Evolutionary conservation across 495 filamentous ascomycete genomes (phyloP), one percentile per base, ranked within the genome.

Genomic region (Penicillium chermesinum): DNA sequence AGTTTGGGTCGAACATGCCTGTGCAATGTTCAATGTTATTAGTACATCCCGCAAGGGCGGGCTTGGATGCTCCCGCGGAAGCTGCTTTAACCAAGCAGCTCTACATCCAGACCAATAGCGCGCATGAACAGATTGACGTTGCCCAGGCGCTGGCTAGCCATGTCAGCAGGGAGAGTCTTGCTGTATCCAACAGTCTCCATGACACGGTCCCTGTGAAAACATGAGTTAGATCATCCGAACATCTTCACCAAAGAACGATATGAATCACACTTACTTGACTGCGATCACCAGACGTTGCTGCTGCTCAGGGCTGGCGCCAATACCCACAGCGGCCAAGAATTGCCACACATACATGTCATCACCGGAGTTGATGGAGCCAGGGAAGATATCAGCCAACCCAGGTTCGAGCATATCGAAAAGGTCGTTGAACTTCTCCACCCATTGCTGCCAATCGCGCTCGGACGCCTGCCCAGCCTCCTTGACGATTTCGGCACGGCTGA

Each of bases 41-140:
- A 30, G 25, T 30, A 30, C 25, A 30, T 30, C 5, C 25, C 25
- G 25, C 25, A 30, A 30, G 10, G 10, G 25, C 25, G 25, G 25
- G 25, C 25, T 4, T 18, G 38, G 5, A 40, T 16, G 19, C 16
- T 40, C 38, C 3, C 44, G 17, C 34, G n/a, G n/a, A 9, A 21
- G 4, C 4, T 30, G 25, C 10, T 30, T 62, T 67, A 95, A 62
- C 87, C 85, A 53, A 98, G 82, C 49, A 96, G 73, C 57, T 96
- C 93, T 27, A 98, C 93, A 73, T 97, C 94, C 56, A 98, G 76
- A 3, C 93, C 94, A 65, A 98, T 97, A 43, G 91, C 93, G 52
- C 89, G 82, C 91, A 98, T 96, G 65, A 98, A 98, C 21, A 98
- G 71, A 66, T 98, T 97, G 54, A 98, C 94, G 61, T 96, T 91